Base-by-base conservation (phyloP, 352 stramenopile genomes). In the Pythium utonaiense region DNA sequence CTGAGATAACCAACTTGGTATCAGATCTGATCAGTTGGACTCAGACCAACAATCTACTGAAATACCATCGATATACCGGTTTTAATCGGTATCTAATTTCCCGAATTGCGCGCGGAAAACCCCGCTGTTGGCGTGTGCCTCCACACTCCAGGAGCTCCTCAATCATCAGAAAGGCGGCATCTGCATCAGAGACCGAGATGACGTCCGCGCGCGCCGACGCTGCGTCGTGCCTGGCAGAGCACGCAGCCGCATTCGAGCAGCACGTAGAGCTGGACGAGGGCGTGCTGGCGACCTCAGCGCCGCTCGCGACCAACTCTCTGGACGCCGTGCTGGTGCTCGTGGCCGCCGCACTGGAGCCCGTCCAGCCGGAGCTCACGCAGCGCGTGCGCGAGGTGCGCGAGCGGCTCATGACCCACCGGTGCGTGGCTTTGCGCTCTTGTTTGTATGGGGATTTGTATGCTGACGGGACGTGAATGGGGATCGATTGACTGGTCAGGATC, bases 241-340 rank as follows among this genome's bases (percentile, higher is more conserved):
- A 30, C 16, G 57, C 48, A 25, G 48, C 57, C 19, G 38, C 57
- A 19, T 91, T 91, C 49, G 75, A 83, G 57, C 60, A 69, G 53
- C 74, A 89, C 66, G 81, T 91, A 61, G 74, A 78, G 69, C 48
- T 89, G 49, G 79, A 87, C 55, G 79, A 88, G 36, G 72, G 72
- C 49, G 73, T 91, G 48, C 59, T 91, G 53, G 78, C 75, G 45
- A 88, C 81, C 30, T 84, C 79, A 6, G 75, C 77, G 52, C 75
- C 77, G 40, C 67, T 91, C 42, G 66, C 82, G 25, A 70, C 67
- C 1, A 59, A 66, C 1, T 58, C 74, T 31, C 62, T 91, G 21
- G 75, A 83, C 52, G 66, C 62, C 22, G 63, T 89, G 38, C 73
- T 91, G 22, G 52, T 75, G 24, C 66, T 81, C 57, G 67, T 82